Evolutionary conservation across 2,329 filamentous ascomycete species (phyloP), one percentile per base, ranked within the genome.

Genomic region (Thermochaetoides dissita): DNA sequence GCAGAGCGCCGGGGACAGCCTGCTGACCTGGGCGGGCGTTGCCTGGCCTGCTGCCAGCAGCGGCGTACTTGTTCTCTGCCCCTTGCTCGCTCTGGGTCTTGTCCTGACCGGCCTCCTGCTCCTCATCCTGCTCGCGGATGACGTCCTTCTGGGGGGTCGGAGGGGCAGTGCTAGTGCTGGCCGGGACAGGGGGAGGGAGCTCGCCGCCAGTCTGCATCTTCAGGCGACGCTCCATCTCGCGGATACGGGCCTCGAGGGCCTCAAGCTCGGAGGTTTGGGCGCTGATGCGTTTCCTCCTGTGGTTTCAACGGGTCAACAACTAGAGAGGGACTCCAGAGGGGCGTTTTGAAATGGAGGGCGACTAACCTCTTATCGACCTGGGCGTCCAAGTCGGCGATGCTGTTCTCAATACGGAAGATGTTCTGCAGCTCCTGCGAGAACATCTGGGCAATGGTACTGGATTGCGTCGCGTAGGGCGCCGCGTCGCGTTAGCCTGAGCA

Each of bases 391-490:
- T 55, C 53, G 30, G 53, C 48, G 38, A 55, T 48, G 47, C 80
- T 81, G 61, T 79, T 81, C 53, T 91, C 84, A 57, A 95, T 79
- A 56, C 83, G 81, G 68, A 95, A 95, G 53, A 93, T 81, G 59
- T 86, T 81, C 68, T 89, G 83, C 47, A 95, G 71, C 59, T 89
- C 84, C 36, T 78, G 70, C 46, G 86, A 89, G 65, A 95, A 94
- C 58, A 82, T 85, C 54, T 78, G 81, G 41, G 87, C 88, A 63
- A 94, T 79, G 47, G 84, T 91, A 49, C 88, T 94, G 63, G 17
- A 17, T 10, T 41, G 24, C 28, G 34, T 32, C 10, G 37, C 28
- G 17, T 24, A 24, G 17, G 17, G 17, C 17, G 17, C 17, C 17
- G 17, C 17, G 17, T 24, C 5, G 30, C 37, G 24, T 8, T 30